Percentiles rank a stretch among this genome's conserved stretches.
Evolutionary conservation across 2,329 filamentous ascomycete species (phyloP).

Genomic region (Laburnicola sp.): DNA sequence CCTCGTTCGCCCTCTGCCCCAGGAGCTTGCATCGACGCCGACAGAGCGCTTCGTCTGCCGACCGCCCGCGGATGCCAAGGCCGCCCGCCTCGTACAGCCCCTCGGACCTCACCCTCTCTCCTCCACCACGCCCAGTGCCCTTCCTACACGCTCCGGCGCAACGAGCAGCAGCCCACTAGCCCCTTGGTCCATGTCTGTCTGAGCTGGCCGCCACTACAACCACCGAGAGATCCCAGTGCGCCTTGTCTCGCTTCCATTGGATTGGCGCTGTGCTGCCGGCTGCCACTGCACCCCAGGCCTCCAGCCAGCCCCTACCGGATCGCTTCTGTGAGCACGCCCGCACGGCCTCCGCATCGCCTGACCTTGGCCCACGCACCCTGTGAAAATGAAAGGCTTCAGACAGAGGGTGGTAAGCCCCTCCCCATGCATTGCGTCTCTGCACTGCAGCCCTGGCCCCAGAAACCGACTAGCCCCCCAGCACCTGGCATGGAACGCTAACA

Average conservation of each 20-base stretch:
- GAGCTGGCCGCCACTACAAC: conserved; percentile 22
- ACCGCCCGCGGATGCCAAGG: conserved; percentile 3
- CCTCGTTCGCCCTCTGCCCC: not conserved
- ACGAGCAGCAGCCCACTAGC: not conserved
- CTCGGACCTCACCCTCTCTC: conserved; percentile 1
- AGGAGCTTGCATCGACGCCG: not conserved
- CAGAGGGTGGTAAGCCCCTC: conserved; percentile 84
- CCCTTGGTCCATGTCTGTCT: conserved; percentile 20
- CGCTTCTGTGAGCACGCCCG: conserved; percentile 27
- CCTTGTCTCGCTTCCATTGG: conserved; percentile 30
- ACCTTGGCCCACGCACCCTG: conserved; percentile 39
- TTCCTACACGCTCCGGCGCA: conserved; percentile 1
- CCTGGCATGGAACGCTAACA: conserved; percentile 51
- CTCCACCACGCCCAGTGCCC: conserved; percentile 4
- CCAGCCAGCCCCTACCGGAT: conserved; percentile 26
- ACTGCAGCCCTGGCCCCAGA: conserved; percentile 24
- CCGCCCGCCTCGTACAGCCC: not conserved
- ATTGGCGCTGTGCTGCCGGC: conserved; percentile 18
- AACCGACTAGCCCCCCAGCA: conserved; percentile 23
- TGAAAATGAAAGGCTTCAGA: conserved; percentile 94
- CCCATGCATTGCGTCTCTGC: conserved; percentile 25
- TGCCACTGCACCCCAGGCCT: conserved; percentile 27
- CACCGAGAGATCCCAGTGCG: conserved; percentile 24
- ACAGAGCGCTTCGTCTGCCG: not conserved
- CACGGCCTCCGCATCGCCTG: conserved; percentile 32